Conservation (phyloP, 1,139 yeast genomes). For the Saccharomycopsis hybrid region DNA sequence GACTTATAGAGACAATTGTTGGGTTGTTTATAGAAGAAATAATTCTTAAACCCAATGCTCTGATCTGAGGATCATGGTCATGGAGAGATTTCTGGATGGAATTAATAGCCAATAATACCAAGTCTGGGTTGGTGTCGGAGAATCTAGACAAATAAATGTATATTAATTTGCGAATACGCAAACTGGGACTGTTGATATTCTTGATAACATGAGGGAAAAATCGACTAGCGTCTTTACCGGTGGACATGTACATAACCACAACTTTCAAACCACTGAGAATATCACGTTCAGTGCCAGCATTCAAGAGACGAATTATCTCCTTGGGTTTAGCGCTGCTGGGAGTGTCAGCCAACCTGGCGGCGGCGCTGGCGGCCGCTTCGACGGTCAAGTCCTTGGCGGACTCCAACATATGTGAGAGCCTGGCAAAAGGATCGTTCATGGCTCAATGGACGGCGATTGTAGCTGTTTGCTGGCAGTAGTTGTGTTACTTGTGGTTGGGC, state of each 20-base stretch:
- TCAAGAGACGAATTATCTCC: conserved; percentile 61
- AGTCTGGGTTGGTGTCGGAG: conserved; percentile 82
- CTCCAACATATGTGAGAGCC: conserved; percentile 58
- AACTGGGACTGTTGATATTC: conserved; percentile 60
- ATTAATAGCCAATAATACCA: conserved; percentile 82
- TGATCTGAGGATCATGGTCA: conserved; percentile 59
- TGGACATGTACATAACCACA: conserved; percentile 58
- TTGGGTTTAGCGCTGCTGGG: conserved; percentile 47
- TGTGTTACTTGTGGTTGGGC: no score
- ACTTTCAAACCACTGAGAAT: conserved; percentile 70
- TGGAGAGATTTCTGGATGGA: conserved; percentile 79
- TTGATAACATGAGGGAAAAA: conserved; percentile 87
- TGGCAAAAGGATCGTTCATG: conserved; percentile 48
- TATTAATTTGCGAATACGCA: conserved; percentile 70
- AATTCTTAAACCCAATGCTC: conserved; percentile 73
- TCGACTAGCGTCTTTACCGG: conserved; percentile 54
- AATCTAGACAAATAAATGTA: conserved; percentile 69
- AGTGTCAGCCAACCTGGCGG: conserved; percentile 56
- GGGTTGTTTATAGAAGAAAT: conserved; percentile 76
- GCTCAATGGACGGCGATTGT: neutral
- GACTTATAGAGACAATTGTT: conserved; percentile 72
- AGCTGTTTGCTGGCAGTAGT: neutral
- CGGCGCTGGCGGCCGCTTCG: conserved; percentile 78
- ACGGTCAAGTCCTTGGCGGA: conserved; percentile 75
- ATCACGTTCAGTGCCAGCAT: conserved; percentile 67